Evolutionary conservation across 2,329 filamentous ascomycete genomes (phyloP), one percentile per base, ranked within the genome.

Genomic region (Cladophialophora psammophila): DNA sequence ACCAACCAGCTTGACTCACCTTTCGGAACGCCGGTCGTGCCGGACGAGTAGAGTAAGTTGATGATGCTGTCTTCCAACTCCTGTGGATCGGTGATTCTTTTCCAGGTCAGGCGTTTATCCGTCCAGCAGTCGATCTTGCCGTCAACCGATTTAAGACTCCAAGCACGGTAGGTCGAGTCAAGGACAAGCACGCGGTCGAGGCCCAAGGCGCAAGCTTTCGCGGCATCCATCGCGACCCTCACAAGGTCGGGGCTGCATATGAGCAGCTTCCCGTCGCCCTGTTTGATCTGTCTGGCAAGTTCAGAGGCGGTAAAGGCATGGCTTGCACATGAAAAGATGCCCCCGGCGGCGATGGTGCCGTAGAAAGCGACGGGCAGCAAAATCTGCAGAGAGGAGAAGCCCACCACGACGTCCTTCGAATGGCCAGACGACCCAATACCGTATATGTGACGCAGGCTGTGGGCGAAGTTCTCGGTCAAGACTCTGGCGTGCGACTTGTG

Each of bases 271-370:
- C 77, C 80, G 3, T 76, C 75, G 0, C 80, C 82, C 31, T 80
- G 76, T 13, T 76, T 76, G 13, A 85, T 77, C 70, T 84, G 82
- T 26, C 83, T 79, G 2, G 81, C 80, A 8, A 89, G 75, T 31
- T 89, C 87, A 1, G 77, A 72, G 0, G 80, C 77, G 0, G 86
- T 87, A 5, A 80, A 82, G 0, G 81, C 79, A 0, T 85, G 79
- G 55, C 81, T 84, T 0, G 85, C 85, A 5, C 85, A 83, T 7
- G 85, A 86, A 71, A 86, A 89, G 34, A 89, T 81, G n/a, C 86
- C 87, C 1, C 84, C 86, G 1, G 86, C 86, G 3, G 85, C 87
- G 54, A 89, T 79, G 60, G 87, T 82, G 15, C 83, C 84, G 69
- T 82, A 88, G 72, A 87, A 86, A 1, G 87, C 70, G 12, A 82